phyloP scores from a whole-genome alignment of 2,329 filamentous ascomycete species.

The Samsoniella hepiali region DNA sequence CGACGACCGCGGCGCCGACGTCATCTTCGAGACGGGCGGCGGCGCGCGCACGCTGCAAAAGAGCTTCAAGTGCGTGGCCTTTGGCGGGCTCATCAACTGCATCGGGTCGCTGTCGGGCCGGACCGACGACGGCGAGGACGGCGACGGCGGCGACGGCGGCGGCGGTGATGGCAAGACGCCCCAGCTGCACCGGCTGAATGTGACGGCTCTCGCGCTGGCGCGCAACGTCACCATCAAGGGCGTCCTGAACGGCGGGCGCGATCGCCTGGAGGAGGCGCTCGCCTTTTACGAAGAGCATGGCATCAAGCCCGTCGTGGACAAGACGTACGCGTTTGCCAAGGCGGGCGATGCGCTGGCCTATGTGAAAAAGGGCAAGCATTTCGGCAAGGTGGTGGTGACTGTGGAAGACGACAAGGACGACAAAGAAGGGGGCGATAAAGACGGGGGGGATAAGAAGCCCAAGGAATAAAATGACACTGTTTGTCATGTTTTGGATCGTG shows the following conservation, averaged over 20 bases:
- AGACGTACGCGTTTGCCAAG: constrained; percentile 45
- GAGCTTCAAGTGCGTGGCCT: constrained; percentile 51
- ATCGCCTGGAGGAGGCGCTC: constrained; percentile 53
- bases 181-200: constrained; percentile 39
- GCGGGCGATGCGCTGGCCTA: constrained; percentile 50
- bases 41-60: constrained; percentile 50
- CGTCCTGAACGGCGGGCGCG: constrained; percentile 58
- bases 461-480: neutral
- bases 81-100: constrained; percentile 52
- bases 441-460: neutral
- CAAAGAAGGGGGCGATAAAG: neutral
- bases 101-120: constrained; percentile 52
- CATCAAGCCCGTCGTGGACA: constrained; percentile 48
- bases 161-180: constrained; percentile 19
- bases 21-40: constrained; percentile 55
- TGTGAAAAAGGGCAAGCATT: constrained; percentile 50
- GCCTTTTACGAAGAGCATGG: constrained; percentile 41
- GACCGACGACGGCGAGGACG: constrained; percentile 46
- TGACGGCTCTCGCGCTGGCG: constrained; percentile 13
- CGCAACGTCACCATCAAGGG: constrained; percentile 38
- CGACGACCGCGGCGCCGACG: constrained; percentile 44
- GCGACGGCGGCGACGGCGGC: constrained; percentile 15
- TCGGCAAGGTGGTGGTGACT: constrained; percentile 55
- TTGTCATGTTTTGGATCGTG: neutral
- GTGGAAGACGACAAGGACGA: constrained; percentile 26